These are phyloP conservation scores for Punica granatum DNA, from an alignment of 345 rosid species.

Conservation along the genomic window DNA sequence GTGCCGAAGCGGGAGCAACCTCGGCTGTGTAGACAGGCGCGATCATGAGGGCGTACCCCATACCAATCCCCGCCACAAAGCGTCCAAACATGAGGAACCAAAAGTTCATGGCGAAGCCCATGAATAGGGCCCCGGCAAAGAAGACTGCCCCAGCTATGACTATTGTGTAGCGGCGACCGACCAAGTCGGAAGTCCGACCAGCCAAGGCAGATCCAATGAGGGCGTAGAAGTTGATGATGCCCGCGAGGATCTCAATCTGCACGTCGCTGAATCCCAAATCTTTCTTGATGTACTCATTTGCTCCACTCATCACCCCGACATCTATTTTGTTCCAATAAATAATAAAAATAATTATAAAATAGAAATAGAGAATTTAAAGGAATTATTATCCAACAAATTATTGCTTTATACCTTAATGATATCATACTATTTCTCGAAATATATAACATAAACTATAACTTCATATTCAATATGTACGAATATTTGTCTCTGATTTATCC, in stretches of 20 bases:
- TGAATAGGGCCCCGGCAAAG: slow-evolving; percentile 74
- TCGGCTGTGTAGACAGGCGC: slow-evolving; percentile 92
- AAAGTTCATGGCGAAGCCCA: slow-evolving; percentile 81
- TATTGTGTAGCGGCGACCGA: slow-evolving; percentile 91
- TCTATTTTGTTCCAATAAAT: slow-evolving; percentile 23
- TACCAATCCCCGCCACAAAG: slow-evolving; percentile 80
- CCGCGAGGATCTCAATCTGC: slow-evolving; percentile 50
- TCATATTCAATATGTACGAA: no score
- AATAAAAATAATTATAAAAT: background rate
- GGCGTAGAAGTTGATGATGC: slow-evolving; percentile 51
- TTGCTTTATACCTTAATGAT: no score
- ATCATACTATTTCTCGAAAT: no score
- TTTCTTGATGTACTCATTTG: slow-evolving; percentile 34
- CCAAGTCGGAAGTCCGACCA: slow-evolving; percentile 79
- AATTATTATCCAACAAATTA: background rate
- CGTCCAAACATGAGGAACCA: slow-evolving; percentile 88
- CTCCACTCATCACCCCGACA: slow-evolving; percentile 91
- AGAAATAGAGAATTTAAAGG: background rate
- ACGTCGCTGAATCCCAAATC: slow-evolving; percentile 37
- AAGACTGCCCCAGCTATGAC: slow-evolving; percentile 77
- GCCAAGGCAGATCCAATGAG: slow-evolving; percentile 72
- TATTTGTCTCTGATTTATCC: no score
- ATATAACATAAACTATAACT: no score
- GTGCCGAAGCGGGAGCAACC: slow-evolving; percentile 76
- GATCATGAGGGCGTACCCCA: slow-evolving; percentile 88